These are phyloP conservation scores for Zopfochytrium polystomum DNA, from an alignment of 371 early-diverging fungal species.

Conservation along the genomic window DNA sequence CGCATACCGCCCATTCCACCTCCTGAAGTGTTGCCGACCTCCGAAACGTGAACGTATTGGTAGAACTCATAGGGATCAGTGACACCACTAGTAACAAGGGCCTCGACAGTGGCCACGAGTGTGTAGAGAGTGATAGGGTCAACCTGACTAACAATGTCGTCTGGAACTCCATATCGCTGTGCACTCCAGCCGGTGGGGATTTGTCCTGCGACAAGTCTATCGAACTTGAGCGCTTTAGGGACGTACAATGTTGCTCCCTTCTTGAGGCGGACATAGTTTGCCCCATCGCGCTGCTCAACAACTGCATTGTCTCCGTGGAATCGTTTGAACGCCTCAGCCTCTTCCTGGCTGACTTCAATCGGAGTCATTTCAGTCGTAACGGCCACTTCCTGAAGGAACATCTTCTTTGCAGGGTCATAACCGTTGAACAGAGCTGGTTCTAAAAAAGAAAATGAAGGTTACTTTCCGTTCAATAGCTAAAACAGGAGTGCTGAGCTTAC, in stretches of 20 bases:
- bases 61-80: conserved; percentile 97
- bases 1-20: conserved; percentile 78
- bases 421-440: conserved; percentile 85
- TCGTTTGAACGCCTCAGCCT: conserved; percentile 85
- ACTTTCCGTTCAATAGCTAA: too few species aligned
- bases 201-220: conserved; percentile 93
- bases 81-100: conserved; percentile 86
- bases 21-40: conserved; percentile 90
- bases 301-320: conserved; percentile 73
- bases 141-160: conserved; percentile 87
- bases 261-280: conserved; percentile 77
- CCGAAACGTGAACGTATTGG: conserved; percentile 91
- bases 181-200: conserved; percentile 95
- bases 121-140: conserved; percentile 87
- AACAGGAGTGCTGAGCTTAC: conserved; percentile 14
- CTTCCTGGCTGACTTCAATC: conserved; percentile 86
- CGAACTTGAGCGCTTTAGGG: conserved; percentile 92
- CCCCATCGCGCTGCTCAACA: conserved; percentile 76
- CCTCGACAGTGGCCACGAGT: conserved; percentile 89
- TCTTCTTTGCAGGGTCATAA: conserved; percentile 88
- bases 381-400: conserved; percentile 87
- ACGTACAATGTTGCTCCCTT: conserved; percentile 86
- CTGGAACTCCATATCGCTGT: conserved; percentile 90
- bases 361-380: conserved; percentile 89
- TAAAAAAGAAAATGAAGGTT: too few species aligned